Evolutionary conservation across 2,329 filamentous ascomycete species (phyloP), one percentile per base, ranked within the genome.

Genomic region (Curvularia lunata): DNA sequence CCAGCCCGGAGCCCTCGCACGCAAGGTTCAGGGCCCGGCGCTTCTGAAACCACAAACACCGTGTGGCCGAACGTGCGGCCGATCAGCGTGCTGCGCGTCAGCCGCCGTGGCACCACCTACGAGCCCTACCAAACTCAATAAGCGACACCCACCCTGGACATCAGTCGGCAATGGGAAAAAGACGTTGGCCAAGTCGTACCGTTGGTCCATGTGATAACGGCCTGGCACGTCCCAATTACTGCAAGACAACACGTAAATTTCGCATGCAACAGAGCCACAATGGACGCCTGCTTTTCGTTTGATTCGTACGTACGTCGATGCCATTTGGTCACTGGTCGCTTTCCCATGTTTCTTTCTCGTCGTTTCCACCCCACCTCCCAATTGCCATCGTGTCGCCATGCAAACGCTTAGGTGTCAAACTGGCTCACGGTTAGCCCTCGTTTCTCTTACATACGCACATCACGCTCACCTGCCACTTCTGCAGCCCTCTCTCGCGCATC

Each of bases 401-500:
- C 18, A 37, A 13, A 47, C 23, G 18, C 45, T 42, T 52, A 58
- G 25, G 55, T 58, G 46, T 58, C 55, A 37, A 58, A 58, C 55
- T 58, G 10, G n/a, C 13, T 10, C 5, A 9, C 45, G 7, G 48
- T 52, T 45, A 56, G 53, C 25, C 40, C 23, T 28, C 28, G 7
- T 45, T 12, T 28, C 10, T 8, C 27, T 12, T 28, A 19, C 16
- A 18, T 28, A 16, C 16, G 21, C 41, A n/a, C 27, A 13, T 18
- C 23, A 28, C 43, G 54, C 58, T 16, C 54, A 74, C 71, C 67
- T 79, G 74, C 77, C 77, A 79, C 65, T 79, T 79, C 65, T 77
- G 72, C 60, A 76, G 61, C 3, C 76, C 76, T 25, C 71, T 70
- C 10, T 72, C 67, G 48, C 71, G 66, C n/a, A 61, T 72, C 4